Percentiles rank a stretch among this genome's conserved stretches.
These are phyloP conservation scores for Cymbidium sinense DNA, from an alignment of 106 monocot species.

Conservation along the genomic window DNA sequence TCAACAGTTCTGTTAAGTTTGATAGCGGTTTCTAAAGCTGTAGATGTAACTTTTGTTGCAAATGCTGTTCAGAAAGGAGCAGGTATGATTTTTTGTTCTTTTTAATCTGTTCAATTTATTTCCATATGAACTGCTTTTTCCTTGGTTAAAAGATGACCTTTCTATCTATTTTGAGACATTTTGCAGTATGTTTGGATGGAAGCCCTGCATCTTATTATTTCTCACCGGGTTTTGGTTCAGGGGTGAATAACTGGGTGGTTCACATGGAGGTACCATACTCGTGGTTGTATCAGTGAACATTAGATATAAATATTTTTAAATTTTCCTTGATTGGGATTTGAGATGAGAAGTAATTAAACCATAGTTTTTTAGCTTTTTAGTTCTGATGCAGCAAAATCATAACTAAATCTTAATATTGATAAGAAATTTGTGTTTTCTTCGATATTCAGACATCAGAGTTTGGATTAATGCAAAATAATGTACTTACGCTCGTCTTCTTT, in stretches of 20 bases:
- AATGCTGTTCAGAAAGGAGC: conserved; percentile 30
- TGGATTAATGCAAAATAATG: not conserved
- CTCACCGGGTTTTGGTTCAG: conserved; percentile 26
- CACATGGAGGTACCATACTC: conserved; percentile 24
- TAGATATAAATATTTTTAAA: not conserved
- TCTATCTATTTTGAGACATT: not conserved
- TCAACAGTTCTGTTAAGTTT: not conserved
- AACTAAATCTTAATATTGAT: not conserved
- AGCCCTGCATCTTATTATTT: conserved; percentile 25
- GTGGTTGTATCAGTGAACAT: not conserved
- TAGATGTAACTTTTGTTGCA: conserved; percentile 14
- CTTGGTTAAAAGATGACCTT: not conserved
- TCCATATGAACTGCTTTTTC: not conserved
- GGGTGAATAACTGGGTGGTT: conserved; percentile 28
- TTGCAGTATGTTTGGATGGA: conserved; percentile 33
- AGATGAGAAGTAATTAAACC: not conserved
- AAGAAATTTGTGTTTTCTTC: not conserved
- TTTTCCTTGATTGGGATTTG: not conserved
- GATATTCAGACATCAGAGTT: not conserved
- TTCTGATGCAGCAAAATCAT: not conserved
- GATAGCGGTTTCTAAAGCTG: conserved; percentile 8
- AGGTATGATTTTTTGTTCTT: conserved; percentile 9
- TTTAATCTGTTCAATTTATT: not conserved
- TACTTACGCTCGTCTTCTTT: not conserved
- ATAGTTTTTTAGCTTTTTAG: not conserved